Evolutionary conservation across 2,329 filamentous ascomycete species (phyloP), one percentile per base, ranked within the genome.

Genomic region (Davidsoniella virescens): DNA sequence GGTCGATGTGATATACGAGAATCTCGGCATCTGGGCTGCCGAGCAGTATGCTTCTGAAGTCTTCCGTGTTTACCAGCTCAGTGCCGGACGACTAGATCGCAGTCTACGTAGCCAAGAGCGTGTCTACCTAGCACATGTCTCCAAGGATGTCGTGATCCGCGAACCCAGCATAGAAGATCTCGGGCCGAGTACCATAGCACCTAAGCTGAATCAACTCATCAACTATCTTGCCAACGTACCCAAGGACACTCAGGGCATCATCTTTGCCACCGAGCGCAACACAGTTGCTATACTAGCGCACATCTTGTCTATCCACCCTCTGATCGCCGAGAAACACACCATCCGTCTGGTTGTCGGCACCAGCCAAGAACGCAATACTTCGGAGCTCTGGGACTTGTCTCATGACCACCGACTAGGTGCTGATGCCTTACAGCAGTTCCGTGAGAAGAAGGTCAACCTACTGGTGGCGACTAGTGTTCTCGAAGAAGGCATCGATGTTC

Each of bases 401-500:
- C 26, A 33, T 7, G 42, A 42, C n/a, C 63, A 56, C 5, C 55
- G 55, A 3, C 52, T 63, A 1, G 65, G 67, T 8, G 52, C 63
- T 12, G 50, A 63, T 36, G 59, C 60, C 2, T 59, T 67, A 17
- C 61, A 72, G 7, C 60, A 64, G 2, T 83, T 84, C 56, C 70
- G 71, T 5, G 61, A 63, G 1, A 73, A 76, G 1, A 67, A 64
- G 47, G 64, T 72, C 49, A 79, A 76, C 52, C 65, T 82, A 17
- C 63, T 83, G 3, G 64, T 83, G 41, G 73, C 75, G 6, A 84
- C 80, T 0, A 76, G 69, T 53, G 78, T 83, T 0, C 63, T 82
- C 1, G 78, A 82, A 56, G 80, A 84, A 58, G 80, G 80, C 0
- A 79, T 84, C 43, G 80, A 84, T 55, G 70, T 83, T 5, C 76